These are phyloP conservation scores for Myriosclerotinia scirpicola DNA, from an alignment of 2,329 filamentous ascomycete species.

Conservation along the genomic window DNA sequence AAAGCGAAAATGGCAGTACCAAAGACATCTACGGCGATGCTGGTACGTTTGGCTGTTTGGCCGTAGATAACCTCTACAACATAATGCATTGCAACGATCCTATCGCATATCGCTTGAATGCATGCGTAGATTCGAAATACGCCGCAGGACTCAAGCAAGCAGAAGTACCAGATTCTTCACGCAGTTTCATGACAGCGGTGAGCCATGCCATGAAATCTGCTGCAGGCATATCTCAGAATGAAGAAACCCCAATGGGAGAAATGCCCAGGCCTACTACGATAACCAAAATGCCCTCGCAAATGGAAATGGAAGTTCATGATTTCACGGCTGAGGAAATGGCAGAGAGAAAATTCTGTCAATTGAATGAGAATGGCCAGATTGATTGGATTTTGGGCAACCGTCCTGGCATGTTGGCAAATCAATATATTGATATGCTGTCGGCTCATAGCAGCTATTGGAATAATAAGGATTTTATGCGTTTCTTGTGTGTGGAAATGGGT, in stretches of 20 bases:
- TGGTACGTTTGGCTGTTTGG: slow-evolving; percentile 83
- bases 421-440: slow-evolving; percentile 95
- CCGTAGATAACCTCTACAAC: slow-evolving; percentile 96
- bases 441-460: slow-evolving; percentile 96
- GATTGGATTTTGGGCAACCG: slow-evolving; percentile 86
- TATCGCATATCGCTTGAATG: slow-evolving; percentile 90
- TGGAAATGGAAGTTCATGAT: slow-evolving; percentile 96
- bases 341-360: slow-evolving; percentile 79
- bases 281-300: slow-evolving; percentile 56
- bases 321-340: slow-evolving; percentile 91
- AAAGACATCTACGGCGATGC: slow-evolving; percentile 69
- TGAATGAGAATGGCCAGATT: slow-evolving; percentile 96
- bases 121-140: slow-evolving; percentile 80
- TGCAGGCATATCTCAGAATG: slow-evolving; percentile 50
- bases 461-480: slow-evolving; percentile 80
- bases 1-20: slow-evolving; percentile 58
- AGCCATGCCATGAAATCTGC: slow-evolving; percentile 62
- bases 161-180: slow-evolving; percentile 71
- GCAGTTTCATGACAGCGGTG: slow-evolving; percentile 64
- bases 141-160: slow-evolving; percentile 74
- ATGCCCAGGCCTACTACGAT: slow-evolving; percentile 39
- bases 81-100: slow-evolving; percentile 70
- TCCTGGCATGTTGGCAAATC: slow-evolving; percentile 85
- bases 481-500: slow-evolving; percentile 86
- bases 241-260: slow-evolving; percentile 45